Evolutionary conservation across 2,329 filamentous ascomycete species (phyloP), one percentile per base, ranked within the genome.

Genomic region (Colletotrichum gigasporum): DNA sequence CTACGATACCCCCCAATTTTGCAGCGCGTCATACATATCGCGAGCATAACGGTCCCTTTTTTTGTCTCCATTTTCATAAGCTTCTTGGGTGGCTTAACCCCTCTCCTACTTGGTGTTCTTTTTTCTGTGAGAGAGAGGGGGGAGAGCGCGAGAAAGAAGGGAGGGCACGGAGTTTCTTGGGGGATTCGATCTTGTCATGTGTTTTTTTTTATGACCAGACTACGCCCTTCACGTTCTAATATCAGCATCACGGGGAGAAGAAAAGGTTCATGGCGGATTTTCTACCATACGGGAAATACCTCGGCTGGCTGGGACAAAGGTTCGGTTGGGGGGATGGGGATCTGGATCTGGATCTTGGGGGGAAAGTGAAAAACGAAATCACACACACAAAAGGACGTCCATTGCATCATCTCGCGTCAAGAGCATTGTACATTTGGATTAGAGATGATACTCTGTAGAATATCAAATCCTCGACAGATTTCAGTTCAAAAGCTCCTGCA

Each of bases 1-100:
- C 59, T 63, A 66, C 57, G 65, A 67, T 67, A 67, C 65, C 65
- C 63, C 60, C 65, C 37, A n/a, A 39, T 51, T 57, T 61, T 66
- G 60, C 52, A 63, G 52, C 59, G 63, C 41, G 48, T 34, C 24
- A 37, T 8, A 28, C 32, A 24, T 28, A 28, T 50, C 51, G 50
- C 51, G 37, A 55, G 57, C 62, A 51, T 34, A 14, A 44, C 52
- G 39, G 50, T 45, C 35, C 44, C 52, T 11, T 35, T 28, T 37
- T 48, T 24, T 28, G 18, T 28, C 32, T 30, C 42, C 50, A 35
- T 54, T 44, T 63, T 50, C 35, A 24, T 34, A 42, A 14, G 26
- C 39, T 48, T 22, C 34, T 18, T 18, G 48, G 48, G 9, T 28
- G 20, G 1, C 22, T n/a, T n/a, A n/a, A n/a, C n/a, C n/a, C n/a